phyloP scores from a whole-genome alignment of 208 protist species.

The Zelonia costaricensis region DNA sequence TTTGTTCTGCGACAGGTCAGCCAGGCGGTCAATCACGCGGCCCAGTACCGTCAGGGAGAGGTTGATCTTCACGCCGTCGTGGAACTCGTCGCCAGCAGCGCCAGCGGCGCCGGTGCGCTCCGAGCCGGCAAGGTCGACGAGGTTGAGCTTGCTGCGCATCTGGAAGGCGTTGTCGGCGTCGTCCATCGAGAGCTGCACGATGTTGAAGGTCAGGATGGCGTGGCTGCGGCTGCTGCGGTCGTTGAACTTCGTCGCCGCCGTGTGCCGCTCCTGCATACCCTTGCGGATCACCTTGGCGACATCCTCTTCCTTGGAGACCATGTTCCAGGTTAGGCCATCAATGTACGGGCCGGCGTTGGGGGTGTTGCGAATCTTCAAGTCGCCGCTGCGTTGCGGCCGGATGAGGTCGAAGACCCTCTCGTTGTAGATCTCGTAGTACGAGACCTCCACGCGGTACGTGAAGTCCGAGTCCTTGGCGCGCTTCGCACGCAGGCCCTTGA shows the following conservation, averaged over 20 bases:
- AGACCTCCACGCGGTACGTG: constrained; percentile 74
- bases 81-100: constrained; percentile 57
- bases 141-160: constrained; percentile 85
- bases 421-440: constrained; percentile 93
- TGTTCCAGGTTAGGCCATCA: constrained; percentile 62
- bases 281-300: constrained; percentile 62
- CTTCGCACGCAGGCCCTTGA: constrained; percentile 49
- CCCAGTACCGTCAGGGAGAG: constrained; percentile 90
- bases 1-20: constrained; percentile 73
- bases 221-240: constrained; percentile 87
- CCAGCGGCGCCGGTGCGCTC: constrained; percentile 80
- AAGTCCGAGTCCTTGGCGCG: constrained; percentile 57
- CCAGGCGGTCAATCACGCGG: constrained; percentile 86
- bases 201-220: constrained; percentile 81
- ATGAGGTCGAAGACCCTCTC: constrained; percentile 90
- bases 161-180: constrained; percentile 43
- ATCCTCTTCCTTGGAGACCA: constrained; percentile 64
- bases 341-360: constrained; percentile 70
- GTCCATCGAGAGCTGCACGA: constrained; percentile 66
- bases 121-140: constrained; percentile 94
- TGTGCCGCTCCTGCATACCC: constrained; percentile 83
- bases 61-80: constrained; percentile 93
- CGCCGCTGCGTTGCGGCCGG: constrained; percentile 29
- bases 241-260: constrained; percentile 87
- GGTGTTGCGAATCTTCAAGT: constrained; percentile 77